Conservation (phyloP, 768 basidiomycete genomes). For the Mycena rebaudengoi region DNA sequence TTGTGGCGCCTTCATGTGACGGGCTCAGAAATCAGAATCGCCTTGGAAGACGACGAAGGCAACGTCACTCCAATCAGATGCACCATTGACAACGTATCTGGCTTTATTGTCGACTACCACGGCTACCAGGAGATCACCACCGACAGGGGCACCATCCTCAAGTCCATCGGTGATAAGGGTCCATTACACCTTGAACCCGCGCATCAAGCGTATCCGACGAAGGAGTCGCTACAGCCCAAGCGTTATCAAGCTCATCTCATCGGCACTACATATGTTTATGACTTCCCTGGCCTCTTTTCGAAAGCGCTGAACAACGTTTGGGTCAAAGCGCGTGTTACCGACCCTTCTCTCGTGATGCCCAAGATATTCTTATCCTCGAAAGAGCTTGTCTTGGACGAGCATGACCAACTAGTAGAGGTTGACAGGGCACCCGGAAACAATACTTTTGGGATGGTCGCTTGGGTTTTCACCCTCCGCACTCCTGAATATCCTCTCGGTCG, state of each 20-base stretch:
- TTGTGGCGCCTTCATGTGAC: conserved; percentile 99
- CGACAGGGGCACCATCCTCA: conserved; percentile 95
- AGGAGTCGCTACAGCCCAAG: conserved; percentile 97
- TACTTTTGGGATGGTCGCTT: conserved; percentile 96
- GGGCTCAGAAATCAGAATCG: conserved; percentile 95
- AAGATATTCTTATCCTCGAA: conserved; percentile 82
- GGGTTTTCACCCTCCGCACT: conserved; percentile 92
- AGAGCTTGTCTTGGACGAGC: conserved; percentile 94
- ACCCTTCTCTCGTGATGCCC: conserved; percentile 76
- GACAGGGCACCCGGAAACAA: conserved; percentile 94
- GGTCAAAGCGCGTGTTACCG: conserved; percentile 71
- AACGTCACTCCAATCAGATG: conserved; percentile 96
- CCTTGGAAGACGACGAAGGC: conserved; percentile 93
- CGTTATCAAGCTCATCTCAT: conserved; percentile 98
- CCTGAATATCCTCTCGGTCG: conserved; percentile 94
- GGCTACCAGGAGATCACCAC: conserved; percentile 98
- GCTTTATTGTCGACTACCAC: conserved; percentile 98
- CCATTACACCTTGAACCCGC: conserved; percentile 96
- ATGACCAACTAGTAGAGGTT: conserved; percentile 90
- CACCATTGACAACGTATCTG: conserved; percentile 98
- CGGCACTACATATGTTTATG: conserved; percentile 98
- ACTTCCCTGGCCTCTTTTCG: conserved; percentile 99
- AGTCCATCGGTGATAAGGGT: conserved; percentile 98
- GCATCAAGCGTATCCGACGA: conserved; percentile 92
- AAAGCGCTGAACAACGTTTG: conserved; percentile 96